Evolutionary conservation across 306 rosid genomes (phyloP).

Genomic region (Oemleria cerasiformis): DNA sequence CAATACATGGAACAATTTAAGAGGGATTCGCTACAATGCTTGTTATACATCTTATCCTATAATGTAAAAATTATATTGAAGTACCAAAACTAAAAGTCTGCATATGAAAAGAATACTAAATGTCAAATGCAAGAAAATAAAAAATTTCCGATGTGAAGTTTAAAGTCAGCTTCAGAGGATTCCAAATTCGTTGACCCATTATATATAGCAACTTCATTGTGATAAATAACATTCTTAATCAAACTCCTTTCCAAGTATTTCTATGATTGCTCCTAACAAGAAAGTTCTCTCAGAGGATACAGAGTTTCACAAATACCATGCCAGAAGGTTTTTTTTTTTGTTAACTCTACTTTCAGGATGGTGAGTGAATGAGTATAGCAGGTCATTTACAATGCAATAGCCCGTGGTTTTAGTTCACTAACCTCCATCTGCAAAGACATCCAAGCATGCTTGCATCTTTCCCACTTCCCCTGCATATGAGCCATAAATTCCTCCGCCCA

Average conservation of each 20-base stretch:
- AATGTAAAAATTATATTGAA: too few species aligned
- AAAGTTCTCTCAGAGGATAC: too few species aligned
- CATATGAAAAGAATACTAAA: neutral
- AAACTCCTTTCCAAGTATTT: neutral
- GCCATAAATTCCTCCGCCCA: conserved; percentile 68
- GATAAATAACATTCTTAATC: neutral
- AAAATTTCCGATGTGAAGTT: too few species aligned
- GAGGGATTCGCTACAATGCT: too few species aligned
- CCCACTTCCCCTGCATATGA: conserved; percentile 65
- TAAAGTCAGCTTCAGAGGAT: neutral
- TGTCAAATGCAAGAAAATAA: neutral
- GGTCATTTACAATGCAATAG: conserved; percentile 56
- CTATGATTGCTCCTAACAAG: neutral
- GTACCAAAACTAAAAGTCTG: too few species aligned
- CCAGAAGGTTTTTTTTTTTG: too few species aligned
- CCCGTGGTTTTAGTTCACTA: conserved; percentile 63
- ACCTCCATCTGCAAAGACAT: conserved; percentile 68
- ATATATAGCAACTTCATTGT: neutral
- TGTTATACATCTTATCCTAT: too few species aligned
- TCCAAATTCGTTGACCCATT: neutral
- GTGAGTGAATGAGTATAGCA: neutral
- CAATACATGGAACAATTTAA: too few species aligned
- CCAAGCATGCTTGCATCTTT: conserved; percentile 65
- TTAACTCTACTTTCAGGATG: conserved; percentile 1
- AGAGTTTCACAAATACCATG: too few species aligned